Evolutionary conservation across 2,329 filamentous ascomycete genomes (phyloP).

Genomic region (Aphanocladium album): DNA sequence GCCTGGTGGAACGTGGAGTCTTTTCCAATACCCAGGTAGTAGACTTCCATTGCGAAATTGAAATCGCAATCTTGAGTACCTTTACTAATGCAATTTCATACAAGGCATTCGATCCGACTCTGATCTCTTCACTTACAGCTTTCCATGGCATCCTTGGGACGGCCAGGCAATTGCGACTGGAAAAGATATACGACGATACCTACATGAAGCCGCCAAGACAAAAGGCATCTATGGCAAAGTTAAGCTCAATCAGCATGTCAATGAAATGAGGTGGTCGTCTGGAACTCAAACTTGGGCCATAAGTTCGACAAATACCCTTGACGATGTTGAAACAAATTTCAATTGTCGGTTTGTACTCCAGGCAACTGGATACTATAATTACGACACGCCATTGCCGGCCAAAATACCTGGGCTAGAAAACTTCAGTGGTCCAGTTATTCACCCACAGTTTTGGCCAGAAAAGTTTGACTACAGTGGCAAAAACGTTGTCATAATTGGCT

Average conservation of each 20-base stretch:
- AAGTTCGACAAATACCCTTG: too few relatives aligned
- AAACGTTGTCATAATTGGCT: conserved; percentile 62
- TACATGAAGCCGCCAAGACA: too few relatives aligned
- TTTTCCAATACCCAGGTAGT: conserved; percentile 63
- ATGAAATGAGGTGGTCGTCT: too few relatives aligned
- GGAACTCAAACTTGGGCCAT: too few relatives aligned
- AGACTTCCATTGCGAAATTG: too few relatives aligned
- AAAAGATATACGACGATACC: too few relatives aligned
- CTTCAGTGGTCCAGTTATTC: conserved; percentile 59
- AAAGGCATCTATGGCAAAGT: too few relatives aligned
- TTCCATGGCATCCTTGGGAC: conserved; percentile 43
- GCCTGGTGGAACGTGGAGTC: conserved; percentile 73
- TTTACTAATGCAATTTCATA: too few relatives aligned
- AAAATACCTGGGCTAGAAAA: conserved; percentile 37
- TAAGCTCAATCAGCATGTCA: too few relatives aligned
- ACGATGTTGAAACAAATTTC: too few relatives aligned
- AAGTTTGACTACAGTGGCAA: conserved; percentile 60
- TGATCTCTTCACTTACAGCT: conserved; percentile 58
- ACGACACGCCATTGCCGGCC: background rate
- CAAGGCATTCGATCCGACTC: conserved; percentile 62
- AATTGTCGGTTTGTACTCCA: background rate
- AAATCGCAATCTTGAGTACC: too few relatives aligned
- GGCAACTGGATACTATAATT: conserved; percentile 33
- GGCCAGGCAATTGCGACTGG: too few relatives aligned
- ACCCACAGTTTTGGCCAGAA: conserved; percentile 69